Conservation (phyloP, 768 basidiomycete species). For the Boletus rex-veris region DNA sequence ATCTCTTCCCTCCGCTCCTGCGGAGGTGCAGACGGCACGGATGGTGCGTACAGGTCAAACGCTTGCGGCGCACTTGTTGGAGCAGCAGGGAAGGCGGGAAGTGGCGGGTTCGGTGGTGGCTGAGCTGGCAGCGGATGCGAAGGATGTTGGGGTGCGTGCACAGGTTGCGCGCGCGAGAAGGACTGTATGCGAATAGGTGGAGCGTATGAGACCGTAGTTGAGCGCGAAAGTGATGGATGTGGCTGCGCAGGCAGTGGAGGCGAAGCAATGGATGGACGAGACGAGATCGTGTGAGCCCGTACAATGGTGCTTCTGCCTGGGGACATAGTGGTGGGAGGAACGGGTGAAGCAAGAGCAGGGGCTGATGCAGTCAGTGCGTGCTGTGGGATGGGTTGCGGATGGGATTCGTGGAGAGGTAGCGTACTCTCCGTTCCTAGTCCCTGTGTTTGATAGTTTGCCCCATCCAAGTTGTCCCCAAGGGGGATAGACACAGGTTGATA, state of each 20-base stretch:
- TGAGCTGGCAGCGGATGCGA: constrained; percentile 11
- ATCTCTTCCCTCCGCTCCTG: constrained; percentile 63
- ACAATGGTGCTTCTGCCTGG: constrained; percentile 17
- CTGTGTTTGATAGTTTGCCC: constrained; percentile 15
- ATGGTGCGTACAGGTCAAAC: constrained; percentile 47
- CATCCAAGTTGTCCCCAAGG: neutral
- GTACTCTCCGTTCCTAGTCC: constrained; percentile 1
- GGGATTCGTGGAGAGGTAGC: constrained; percentile 5
- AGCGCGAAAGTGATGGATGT: constrained; percentile 22
- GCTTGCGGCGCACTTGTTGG: constrained; percentile 58
- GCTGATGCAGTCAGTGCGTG: constrained; percentile 12
- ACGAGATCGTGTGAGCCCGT: constrained; percentile 30
- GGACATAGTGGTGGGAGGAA: constrained; percentile 12
- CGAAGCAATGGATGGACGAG: constrained; percentile 16
- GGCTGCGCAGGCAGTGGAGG: constrained; percentile 10
- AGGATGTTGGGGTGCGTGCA: constrained; percentile 5
- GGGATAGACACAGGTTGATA: constrained; percentile 23
- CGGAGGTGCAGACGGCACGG: constrained; percentile 44
- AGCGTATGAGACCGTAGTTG: constrained; percentile 21
- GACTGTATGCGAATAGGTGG: constrained; percentile 6
- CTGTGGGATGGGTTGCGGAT: constrained; percentile 20
- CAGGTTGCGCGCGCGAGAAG: constrained; percentile 2
- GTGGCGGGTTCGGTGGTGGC: constrained; percentile 21
- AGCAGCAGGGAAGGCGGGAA: constrained; percentile 64
- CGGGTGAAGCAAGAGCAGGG: constrained; percentile 17